These are phyloP conservation scores for Coriaria nepalensis DNA, from an alignment of 306 rosid species.

Conservation along the genomic window DNA sequence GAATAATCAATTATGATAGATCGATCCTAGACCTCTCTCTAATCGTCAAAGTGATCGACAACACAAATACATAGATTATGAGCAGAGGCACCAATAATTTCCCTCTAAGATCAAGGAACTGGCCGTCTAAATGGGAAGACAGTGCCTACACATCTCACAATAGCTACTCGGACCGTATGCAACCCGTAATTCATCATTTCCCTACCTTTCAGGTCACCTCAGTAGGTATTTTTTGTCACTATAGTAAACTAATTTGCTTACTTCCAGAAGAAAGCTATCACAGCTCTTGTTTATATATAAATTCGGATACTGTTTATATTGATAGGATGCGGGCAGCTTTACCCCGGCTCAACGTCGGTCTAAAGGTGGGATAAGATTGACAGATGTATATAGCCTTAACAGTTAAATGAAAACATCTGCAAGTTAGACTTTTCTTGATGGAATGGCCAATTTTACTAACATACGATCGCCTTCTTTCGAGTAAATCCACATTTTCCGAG, in stretches of 20 bases:
- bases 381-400: constrained; percentile 15
- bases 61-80: constrained; percentile 18
- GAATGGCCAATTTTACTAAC: background rate
- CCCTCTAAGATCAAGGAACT: constrained; percentile 10
- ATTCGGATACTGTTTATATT: background rate
- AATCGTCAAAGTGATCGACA: too few species aligned
- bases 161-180: constrained; percentile 21
- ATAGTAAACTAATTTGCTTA: background rate
- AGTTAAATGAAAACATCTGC: constrained; percentile 20
- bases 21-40: too few species aligned
- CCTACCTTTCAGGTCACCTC: constrained; percentile 15
- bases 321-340: constrained; percentile 32
- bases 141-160: constrained; percentile 17
- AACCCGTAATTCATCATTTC: constrained; percentile 20
- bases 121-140: constrained; percentile 22
- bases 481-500: background rate
- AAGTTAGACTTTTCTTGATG: background rate
- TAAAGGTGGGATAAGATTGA: constrained; percentile 17
- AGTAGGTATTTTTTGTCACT: constrained; percentile 18
- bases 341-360: constrained; percentile 12
- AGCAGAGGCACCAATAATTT: constrained; percentile 29
- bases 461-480: background rate
- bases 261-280: background rate
- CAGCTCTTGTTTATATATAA: background rate
- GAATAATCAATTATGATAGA: background rate